phyloP scores from a whole-genome alignment of 2,329 filamentous ascomycete species.

The Aspergillus texensis region DNA sequence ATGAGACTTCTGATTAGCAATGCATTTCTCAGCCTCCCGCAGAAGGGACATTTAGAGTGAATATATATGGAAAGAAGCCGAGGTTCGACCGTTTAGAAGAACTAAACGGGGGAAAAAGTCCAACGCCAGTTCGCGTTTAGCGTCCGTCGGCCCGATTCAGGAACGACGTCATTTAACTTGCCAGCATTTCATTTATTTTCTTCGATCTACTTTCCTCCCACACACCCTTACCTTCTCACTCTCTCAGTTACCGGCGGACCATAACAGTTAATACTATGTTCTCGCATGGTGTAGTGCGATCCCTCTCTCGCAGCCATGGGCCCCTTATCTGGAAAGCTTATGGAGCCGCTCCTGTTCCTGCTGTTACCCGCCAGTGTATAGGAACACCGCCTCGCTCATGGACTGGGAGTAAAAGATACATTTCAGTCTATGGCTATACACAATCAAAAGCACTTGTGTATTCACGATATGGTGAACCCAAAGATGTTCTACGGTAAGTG shows the following conservation, averaged over 20 bases:
- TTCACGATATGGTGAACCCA: conserved; percentile 51
- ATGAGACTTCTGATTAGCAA: conserved; percentile 43
- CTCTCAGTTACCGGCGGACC: neutral
- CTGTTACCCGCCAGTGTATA: conserved; percentile 14
- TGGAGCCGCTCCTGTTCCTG: conserved; percentile 14
- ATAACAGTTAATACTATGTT: conserved; percentile 28
- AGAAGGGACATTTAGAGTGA: conserved; percentile 46
- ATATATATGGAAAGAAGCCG: neutral
- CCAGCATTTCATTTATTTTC: conserved; percentile 14
- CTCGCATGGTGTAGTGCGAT: conserved; percentile 28
- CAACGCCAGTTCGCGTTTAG: conserved; percentile 8
- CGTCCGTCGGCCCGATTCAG: conserved; percentile 25
- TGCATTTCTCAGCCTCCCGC: conserved; percentile 47
- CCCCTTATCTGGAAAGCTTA: conserved; percentile 17
- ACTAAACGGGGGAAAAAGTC: neutral
- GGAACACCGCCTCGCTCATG: conserved; percentile 15
- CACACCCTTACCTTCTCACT: neutral
- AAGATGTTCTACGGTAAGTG: conserved; percentile 49
- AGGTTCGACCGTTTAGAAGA: neutral
- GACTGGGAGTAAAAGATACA: conserved; percentile 35
- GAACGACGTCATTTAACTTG: conserved; percentile 23
- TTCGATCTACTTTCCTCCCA: neutral
- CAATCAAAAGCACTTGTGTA: conserved; percentile 54
- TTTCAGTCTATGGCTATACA: conserved; percentile 53
- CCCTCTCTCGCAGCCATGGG: conserved; percentile 18